A percentile compares a stretch with the other conserved stretches of the same genome.
phyloP scores from a whole-genome alignment of 2,329 filamentous ascomycete genomes.

The Aaosphaeria arxii region DNA sequence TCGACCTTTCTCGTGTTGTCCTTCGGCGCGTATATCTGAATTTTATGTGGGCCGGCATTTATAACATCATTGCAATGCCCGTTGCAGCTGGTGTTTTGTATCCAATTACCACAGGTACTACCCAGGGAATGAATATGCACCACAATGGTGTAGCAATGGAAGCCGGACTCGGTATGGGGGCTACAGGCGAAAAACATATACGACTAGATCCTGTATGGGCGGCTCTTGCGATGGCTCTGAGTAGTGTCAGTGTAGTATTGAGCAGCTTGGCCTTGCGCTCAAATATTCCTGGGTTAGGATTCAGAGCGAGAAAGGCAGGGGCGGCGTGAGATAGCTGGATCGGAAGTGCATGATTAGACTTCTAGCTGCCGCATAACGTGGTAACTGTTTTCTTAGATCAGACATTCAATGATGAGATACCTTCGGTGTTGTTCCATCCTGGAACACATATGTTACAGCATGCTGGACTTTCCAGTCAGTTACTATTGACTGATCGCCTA shows the following conservation, averaged over 20 bases:
- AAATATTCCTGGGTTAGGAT: constrained; percentile 43
- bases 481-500: too few relatives aligned
- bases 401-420: too few relatives aligned
- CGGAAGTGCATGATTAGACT: too few relatives aligned
- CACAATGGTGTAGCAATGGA: constrained; percentile 29
- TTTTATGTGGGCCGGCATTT: constrained; percentile 80
- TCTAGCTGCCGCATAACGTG: too few relatives aligned
- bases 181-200: constrained; percentile 51
- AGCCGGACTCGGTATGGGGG: constrained; percentile 36
- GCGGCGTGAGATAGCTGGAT: too few relatives aligned
- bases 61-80: constrained; percentile 75
- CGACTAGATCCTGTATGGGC: constrained; percentile 80
- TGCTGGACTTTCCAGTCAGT: too few relatives aligned
- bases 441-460: too few relatives aligned
- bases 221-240: constrained; percentile 86
- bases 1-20: constrained; percentile 68
- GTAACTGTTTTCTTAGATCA: too few relatives aligned
- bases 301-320: constrained; percentile 21
- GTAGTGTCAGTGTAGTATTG: constrained; percentile 82
- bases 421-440: too few relatives aligned
- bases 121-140: constrained; percentile 46
- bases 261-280: constrained; percentile 73
- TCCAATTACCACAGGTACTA: constrained; percentile 48
- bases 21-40: constrained; percentile 80
- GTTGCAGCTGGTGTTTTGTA: constrained; percentile 80